phyloP scores from a whole-genome alignment of 2,329 filamentous ascomycete genomes.

The Trichoderma breve region DNA sequence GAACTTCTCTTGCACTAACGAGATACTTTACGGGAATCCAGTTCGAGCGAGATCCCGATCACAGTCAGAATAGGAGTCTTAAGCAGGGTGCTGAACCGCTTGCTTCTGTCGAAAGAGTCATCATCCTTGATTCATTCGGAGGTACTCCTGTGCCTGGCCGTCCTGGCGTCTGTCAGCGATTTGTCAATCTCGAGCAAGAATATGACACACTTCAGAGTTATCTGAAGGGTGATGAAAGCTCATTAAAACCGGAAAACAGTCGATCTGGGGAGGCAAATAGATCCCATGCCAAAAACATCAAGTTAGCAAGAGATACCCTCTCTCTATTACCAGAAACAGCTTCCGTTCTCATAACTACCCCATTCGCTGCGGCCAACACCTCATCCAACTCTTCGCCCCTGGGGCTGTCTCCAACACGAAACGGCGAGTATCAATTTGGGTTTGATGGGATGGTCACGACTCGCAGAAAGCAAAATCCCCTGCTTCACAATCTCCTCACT shows the following conservation, averaged over 20 bases:
- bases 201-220: slow-evolving; percentile 67
- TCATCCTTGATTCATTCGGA: slow-evolving; percentile 82
- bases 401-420: slow-evolving; percentile 24
- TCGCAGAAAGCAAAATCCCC: slow-evolving; percentile 66
- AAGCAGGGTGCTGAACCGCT: slow-evolving; percentile 42
- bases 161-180: slow-evolving; percentile 46
- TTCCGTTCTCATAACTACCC: slow-evolving; percentile 86
- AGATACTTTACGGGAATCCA: slow-evolving; percentile 71
- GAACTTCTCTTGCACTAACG: slow-evolving; percentile 74
- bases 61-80: neutral
- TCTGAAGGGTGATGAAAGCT: slow-evolving; percentile 42
- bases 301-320: slow-evolving; percentile 67
- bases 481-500: slow-evolving; percentile 94
- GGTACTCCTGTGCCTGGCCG: slow-evolving; percentile 68
- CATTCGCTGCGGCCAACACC: slow-evolving; percentile 67
- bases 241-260: slow-evolving; percentile 33
- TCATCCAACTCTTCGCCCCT: slow-evolving; percentile 37
- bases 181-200: slow-evolving; percentile 92
- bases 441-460: slow-evolving; percentile 53
- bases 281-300: slow-evolving; percentile 67
- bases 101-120: slow-evolving; percentile 75
- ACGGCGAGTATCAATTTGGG: slow-evolving; percentile 53
- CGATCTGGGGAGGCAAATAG: slow-evolving; percentile 31
- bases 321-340: slow-evolving; percentile 77
- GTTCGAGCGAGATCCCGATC: slow-evolving; percentile 28